Evolutionary conservation across 2,329 filamentous ascomycete genomes (phyloP).

Genomic region (Pseudocercospora fuligena): DNA sequence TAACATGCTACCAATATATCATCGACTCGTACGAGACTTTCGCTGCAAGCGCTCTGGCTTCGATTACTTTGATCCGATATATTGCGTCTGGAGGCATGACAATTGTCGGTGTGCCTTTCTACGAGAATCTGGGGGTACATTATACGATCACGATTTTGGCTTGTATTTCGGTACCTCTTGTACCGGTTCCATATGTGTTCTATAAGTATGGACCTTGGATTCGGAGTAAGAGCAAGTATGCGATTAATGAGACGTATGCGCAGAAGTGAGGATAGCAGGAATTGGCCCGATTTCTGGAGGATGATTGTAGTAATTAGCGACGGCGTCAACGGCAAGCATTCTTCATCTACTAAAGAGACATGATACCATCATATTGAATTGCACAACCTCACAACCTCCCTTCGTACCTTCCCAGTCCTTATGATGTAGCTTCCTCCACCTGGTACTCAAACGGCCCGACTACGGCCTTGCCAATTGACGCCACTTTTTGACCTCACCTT

Average conservation of each 20-base stretch:
- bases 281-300: no score
- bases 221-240: conserved; percentile 29
- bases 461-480: conserved; percentile 1
- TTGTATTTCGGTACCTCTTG: conserved; percentile 22
- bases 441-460: conserved; percentile 10
- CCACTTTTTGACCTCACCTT: conserved; percentile 10
- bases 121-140: conserved; percentile 27
- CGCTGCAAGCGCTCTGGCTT: conserved; percentile 55
- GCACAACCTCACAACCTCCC: no score
- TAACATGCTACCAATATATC: conserved; percentile 61
- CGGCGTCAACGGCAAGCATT: not conserved
- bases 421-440: conserved; percentile 3
- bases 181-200: conserved; percentile 27
- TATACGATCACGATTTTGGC: conserved; percentile 29
- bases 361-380: not conserved
- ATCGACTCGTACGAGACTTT: conserved; percentile 62
- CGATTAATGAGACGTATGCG: conserved; percentile 36
- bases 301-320: not conserved
- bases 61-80: conserved; percentile 47
- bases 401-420: not conserved
- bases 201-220: conserved; percentile 34
- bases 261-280: not conserved
- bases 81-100: conserved; percentile 49
- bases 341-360: not conserved
- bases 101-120: conserved; percentile 43